These are phyloP conservation scores for Epipyxis sp. DNA, from an alignment of 108 stramenopile genomes.

Conservation along the genomic window DNA sequence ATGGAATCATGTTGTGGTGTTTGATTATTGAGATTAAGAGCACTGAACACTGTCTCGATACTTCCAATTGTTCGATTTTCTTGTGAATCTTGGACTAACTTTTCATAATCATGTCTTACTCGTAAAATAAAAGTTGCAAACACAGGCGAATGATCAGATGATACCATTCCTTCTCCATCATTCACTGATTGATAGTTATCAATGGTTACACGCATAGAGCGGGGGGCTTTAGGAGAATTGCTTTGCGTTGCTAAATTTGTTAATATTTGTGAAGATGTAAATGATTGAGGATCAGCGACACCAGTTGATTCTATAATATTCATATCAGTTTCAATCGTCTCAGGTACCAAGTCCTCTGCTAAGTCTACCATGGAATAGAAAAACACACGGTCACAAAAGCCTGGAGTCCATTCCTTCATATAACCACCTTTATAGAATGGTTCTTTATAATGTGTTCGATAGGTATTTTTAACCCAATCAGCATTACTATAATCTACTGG, in stretches of 20 bases:
- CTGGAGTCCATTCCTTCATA: slow-evolving; percentile 25
- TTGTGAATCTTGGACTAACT: not conserved
- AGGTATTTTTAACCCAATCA: slow-evolving; percentile 26
- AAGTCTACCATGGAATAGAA: slow-evolving; percentile 27
- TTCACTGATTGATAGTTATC: slow-evolving; percentile 32
- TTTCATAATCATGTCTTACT: not conserved
- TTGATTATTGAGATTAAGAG: not conserved
- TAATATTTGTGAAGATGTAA: not conserved
- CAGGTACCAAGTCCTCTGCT: slow-evolving; percentile 24
- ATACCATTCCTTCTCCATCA: slow-evolving; percentile 27
- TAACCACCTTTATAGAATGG: slow-evolving; percentile 33
- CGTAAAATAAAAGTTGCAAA: slow-evolving; percentile 23
- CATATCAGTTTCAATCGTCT: slow-evolving; percentile 5
- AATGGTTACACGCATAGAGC: not conserved
- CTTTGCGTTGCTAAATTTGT: too few relatives aligned
- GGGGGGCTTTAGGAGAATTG: not conserved
- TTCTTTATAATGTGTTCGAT: slow-evolving; percentile 15
- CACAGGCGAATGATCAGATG: slow-evolving; percentile 41
- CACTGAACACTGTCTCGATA: not conserved
- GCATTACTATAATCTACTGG: slow-evolving; percentile 1
- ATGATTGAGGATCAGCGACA: not conserved
- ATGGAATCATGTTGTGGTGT: not conserved
- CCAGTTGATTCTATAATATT: not conserved
- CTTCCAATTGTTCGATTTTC: not conserved
- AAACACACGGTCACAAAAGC: slow-evolving; percentile 35